Evolutionary conservation across 1,139 yeast genomes (phyloP).

Genomic region (Nadsonia commutata): DNA sequence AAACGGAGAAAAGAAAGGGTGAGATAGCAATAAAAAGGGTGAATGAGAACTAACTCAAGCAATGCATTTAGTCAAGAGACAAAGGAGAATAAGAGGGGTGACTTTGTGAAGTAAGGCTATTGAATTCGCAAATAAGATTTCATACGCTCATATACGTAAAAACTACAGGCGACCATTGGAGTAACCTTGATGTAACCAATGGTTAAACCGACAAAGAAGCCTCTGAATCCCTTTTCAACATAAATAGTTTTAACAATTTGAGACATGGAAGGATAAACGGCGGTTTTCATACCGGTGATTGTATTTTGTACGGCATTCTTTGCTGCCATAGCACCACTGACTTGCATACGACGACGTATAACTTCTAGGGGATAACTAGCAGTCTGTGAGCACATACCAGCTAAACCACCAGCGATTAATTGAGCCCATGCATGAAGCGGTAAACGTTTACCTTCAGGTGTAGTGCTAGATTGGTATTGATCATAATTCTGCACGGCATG

Average conservation of each 20-base stretch:
- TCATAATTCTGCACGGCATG: slow-evolving; percentile 18
- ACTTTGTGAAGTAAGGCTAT: too few species aligned
- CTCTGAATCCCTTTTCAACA: slow-evolving; percentile 58
- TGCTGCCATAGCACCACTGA: slow-evolving; percentile 50
- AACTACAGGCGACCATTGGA: slow-evolving; percentile 96
- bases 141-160: slow-evolving; percentile 81
- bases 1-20: too few species aligned
- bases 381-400: slow-evolving; percentile 91
- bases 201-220: slow-evolving; percentile 84
- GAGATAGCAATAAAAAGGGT: too few species aligned
- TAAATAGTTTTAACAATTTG: slow-evolving; percentile 35
- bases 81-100: too few species aligned
- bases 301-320: slow-evolving; percentile 47
- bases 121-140: slow-evolving; percentile 53
- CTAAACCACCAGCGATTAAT: slow-evolving; percentile 81
- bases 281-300: slow-evolving; percentile 26
- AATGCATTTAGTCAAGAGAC: too few species aligned
- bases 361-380: slow-evolving; percentile 97
- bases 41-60: too few species aligned
- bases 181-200: slow-evolving; percentile 90
- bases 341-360: slow-evolving; percentile 89
- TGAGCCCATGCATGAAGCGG: slow-evolving; percentile 80
- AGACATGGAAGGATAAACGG: slow-evolving; percentile 22
- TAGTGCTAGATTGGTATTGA: slow-evolving; percentile 6
- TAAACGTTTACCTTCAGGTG: slow-evolving; percentile 21